Conservation (phyloP, 805 yeast species). For the Lipomyces kockii region DNA sequence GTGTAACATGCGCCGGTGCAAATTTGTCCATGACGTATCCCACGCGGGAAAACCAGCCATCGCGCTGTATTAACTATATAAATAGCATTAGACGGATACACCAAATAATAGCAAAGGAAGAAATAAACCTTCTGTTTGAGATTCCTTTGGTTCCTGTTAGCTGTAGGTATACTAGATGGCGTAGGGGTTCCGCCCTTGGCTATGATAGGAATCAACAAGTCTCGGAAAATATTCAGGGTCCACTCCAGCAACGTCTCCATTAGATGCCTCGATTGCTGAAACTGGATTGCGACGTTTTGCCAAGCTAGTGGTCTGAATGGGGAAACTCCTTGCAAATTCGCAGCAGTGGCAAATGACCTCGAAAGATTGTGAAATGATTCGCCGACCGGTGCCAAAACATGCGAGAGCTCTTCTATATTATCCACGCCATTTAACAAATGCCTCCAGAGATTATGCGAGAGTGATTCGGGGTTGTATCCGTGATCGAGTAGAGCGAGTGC, state of each 20-base stretch:
- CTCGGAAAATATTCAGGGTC: neutral
- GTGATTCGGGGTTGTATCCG: neutral
- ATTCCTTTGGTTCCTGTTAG: neutral
- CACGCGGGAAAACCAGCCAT: constrained; percentile 4
- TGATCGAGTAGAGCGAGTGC: neutral
- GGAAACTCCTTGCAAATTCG: neutral
- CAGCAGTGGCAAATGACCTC: neutral
- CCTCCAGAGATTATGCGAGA: neutral
- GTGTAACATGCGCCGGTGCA: neutral
- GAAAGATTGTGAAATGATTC: neutral
- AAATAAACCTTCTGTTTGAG: neutral
- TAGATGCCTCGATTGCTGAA: constrained; percentile 1
- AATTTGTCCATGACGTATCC: neutral
- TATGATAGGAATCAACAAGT: neutral
- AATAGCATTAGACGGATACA: neutral
- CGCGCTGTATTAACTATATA: neutral
- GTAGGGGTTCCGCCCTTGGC: constrained; percentile 4
- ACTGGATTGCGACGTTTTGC: neutral
- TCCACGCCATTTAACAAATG: neutral
- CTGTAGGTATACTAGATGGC: neutral
- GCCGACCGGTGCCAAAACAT: neutral
- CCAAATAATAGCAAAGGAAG: neutral
- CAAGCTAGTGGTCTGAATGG: neutral
- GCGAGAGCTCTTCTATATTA: neutral
- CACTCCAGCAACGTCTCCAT: neutral